Conservation (phyloP, 257 asterid genomes). For the Eustoma russellianum region DNA sequence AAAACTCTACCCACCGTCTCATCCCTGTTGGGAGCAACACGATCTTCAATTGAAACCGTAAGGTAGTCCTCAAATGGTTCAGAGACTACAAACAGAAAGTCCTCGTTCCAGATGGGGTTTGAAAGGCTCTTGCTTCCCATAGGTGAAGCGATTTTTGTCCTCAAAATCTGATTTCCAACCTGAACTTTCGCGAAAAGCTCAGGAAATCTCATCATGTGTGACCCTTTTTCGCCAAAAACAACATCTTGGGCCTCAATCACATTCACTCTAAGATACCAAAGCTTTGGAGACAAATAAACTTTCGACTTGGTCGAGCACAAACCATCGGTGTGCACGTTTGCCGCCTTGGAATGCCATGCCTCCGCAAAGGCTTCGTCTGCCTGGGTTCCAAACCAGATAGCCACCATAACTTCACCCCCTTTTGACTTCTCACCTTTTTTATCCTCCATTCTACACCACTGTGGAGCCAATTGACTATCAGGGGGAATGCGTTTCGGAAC, state of each 20-base stretch:
- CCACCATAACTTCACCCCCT: slow-evolving; percentile 61
- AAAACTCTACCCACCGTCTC: slow-evolving; percentile 57
- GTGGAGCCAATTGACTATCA: slow-evolving; percentile 78
- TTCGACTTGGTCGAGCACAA: slow-evolving; percentile 69
- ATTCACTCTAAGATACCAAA: slow-evolving; percentile 72
- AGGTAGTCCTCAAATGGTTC: slow-evolving; percentile 80
- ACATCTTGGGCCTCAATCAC: slow-evolving; percentile 80
- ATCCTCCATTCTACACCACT: slow-evolving; percentile 82
- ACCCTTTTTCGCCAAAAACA: slow-evolving; percentile 45
- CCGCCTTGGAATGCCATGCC: slow-evolving; percentile 92
- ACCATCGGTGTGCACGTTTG: slow-evolving; percentile 60
- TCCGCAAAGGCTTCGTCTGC: slow-evolving; percentile 83
- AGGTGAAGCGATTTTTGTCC: slow-evolving; percentile 56
- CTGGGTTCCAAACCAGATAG: slow-evolving; percentile 85
- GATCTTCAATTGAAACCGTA: slow-evolving; percentile 57
- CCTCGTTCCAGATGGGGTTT: slow-evolving; percentile 76
- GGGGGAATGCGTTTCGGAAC: slow-evolving; percentile 76
- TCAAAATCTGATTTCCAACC: slow-evolving; percentile 67
- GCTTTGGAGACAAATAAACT: slow-evolving; percentile 74
- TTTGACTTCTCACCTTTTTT: slow-evolving; percentile 62
- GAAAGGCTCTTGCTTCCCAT: slow-evolving; percentile 35
- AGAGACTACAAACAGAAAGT: slow-evolving; percentile 68
- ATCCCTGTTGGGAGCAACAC: slow-evolving; percentile 50
- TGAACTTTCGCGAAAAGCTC: slow-evolving; percentile 74
- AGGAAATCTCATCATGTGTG: slow-evolving; percentile 54